A percentile compares a stretch with the other conserved stretches of the same genome.
Conservation (phyloP, 306 rosid genomes). For the Alnus rubra region DNA sequence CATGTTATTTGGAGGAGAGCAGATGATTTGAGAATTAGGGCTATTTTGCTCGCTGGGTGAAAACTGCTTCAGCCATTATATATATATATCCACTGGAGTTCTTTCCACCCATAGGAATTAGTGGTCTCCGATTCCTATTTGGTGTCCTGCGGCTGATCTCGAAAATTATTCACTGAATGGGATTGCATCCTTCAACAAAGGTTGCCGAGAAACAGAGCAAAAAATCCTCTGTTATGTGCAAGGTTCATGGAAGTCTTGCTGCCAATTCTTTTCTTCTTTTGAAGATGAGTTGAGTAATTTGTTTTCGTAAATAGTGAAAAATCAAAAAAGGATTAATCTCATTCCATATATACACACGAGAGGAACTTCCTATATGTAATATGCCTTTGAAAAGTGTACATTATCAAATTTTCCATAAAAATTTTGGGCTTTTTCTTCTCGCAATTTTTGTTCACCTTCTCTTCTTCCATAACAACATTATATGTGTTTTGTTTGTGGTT, state of each 20-base stretch:
- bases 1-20: constrained; percentile 25
- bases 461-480: constrained; percentile 4
- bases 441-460: constrained; percentile 4
- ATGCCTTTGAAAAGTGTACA: constrained; percentile 65
- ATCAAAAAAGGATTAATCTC: constrained; percentile 33
- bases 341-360: constrained; percentile 56
- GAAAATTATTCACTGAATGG: constrained; percentile 21
- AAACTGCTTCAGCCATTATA: constrained; percentile 51
- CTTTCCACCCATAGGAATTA: constrained; percentile 72
- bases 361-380: constrained; percentile 32
- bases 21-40: constrained; percentile 49
- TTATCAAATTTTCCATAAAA: constrained; percentile 73
- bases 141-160: constrained; percentile 46
- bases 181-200: constrained; percentile 37
- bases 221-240: constrained; percentile 34
- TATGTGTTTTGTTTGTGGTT: background rate
- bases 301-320: constrained; percentile 60
- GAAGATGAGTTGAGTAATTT: constrained; percentile 59
- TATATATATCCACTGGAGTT: constrained; percentile 61
- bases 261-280: constrained; percentile 30
- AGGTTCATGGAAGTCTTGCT: constrained; percentile 44
- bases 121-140: constrained; percentile 47
- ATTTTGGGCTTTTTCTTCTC: constrained; percentile 38
- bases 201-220: constrained; percentile 45
- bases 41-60: constrained; percentile 36